Base-by-base conservation (phyloP, 2,329 filamentous ascomycete species). In the Pyricularia pennisetigena region DNA sequence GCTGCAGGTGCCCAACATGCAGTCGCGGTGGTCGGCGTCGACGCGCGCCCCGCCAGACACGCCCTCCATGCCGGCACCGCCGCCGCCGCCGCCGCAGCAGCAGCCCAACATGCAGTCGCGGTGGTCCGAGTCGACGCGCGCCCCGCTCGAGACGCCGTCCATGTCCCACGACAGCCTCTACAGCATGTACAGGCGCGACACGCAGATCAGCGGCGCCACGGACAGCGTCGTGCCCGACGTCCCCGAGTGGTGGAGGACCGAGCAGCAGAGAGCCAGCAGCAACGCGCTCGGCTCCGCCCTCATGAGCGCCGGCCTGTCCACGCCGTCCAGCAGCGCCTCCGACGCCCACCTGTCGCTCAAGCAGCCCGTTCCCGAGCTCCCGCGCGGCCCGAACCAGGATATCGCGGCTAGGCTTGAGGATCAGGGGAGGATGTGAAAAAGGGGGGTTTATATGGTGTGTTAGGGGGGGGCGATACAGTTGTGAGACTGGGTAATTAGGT, bases 21-120 rank as follows among this genome's bases (percentile, higher is more conserved):
- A 61, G 28, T 67, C 66, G 16, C 66, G 66, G 20, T 67, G 66
- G 66, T 67, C 66, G 6, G 66, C 59, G 5, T 67, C 66, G 66
- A 67, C 66, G 4, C 66, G 54, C 2, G 49, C 57, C 8, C 57
- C 66, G 28, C 65, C 32, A 10, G 32, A 66, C 35, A 66, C 32
- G 35, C 26, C 23, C 26, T 10, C 26, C 65, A 9, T 29, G 14
- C 54, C 65, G 0, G 6, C 30, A 3, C 12, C 14, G 32, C 32
- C 12, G 12, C 32, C 9, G 32, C 10, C 30, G 14, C n/a, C 30
- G 10, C 12, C 14, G 32, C 32, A 2, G 12, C 32, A 3, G 32
- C 10, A n/a, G 14, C 5, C 64, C 12, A 32, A 29, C 65, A 61
- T 67, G 66, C 28, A 62, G 54, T 67, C 66, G 20, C 66, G 66